A percentile compares a stretch with the other conserved stretches of the same genome.
These are phyloP conservation scores for Curvularia spicifera DNA, from an alignment of 2,329 filamentous ascomycete species.

Conservation along the genomic window DNA sequence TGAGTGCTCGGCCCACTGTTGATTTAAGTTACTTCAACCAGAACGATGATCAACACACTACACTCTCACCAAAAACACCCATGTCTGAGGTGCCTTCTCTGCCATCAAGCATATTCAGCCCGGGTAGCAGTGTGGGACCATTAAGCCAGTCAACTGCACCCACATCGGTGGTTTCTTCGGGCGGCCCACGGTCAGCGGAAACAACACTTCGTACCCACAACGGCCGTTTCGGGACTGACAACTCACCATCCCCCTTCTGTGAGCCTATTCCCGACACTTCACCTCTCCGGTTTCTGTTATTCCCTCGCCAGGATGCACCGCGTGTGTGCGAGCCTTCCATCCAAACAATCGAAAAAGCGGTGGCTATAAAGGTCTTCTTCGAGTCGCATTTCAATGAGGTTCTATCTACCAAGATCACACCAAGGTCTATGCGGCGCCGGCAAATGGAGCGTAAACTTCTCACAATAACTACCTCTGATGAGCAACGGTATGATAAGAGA, in stretches of 20 bases:
- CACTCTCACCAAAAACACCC: constrained; percentile 11
- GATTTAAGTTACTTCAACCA: constrained; percentile 20
- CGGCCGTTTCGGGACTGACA: constrained; percentile 20
- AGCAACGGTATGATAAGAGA: constrained; percentile 62
- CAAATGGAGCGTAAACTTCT: constrained; percentile 70
- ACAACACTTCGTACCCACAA: constrained; percentile 33
- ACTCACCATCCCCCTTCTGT: constrained; percentile 25
- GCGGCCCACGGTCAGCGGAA: constrained; percentile 39
- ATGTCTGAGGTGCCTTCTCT: constrained; percentile 30
- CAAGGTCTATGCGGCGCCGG: constrained; percentile 66
- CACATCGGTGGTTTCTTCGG: constrained; percentile 45
- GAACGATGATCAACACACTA: constrained; percentile 6
- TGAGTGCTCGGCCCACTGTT: constrained; percentile 38
- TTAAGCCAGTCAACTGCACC: constrained; percentile 45
- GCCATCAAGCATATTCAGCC: constrained; percentile 37
- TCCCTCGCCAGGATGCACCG: constrained; percentile 45
- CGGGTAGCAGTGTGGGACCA: constrained; percentile 33
- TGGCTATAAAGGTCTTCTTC: constrained; percentile 83
- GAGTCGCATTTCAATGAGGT: constrained; percentile 84
- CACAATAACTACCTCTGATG: constrained; percentile 60
- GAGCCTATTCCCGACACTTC: constrained; percentile 25
- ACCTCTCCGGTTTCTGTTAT: constrained; percentile 35
- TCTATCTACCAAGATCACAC: constrained; percentile 60
- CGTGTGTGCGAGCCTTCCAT: constrained; percentile 49
- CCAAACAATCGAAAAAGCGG: constrained; percentile 75